These are phyloP conservation scores for Cladosporium sp. DNA, from an alignment of 2,329 filamentous ascomycete species.

Conservation along the genomic window DNA sequence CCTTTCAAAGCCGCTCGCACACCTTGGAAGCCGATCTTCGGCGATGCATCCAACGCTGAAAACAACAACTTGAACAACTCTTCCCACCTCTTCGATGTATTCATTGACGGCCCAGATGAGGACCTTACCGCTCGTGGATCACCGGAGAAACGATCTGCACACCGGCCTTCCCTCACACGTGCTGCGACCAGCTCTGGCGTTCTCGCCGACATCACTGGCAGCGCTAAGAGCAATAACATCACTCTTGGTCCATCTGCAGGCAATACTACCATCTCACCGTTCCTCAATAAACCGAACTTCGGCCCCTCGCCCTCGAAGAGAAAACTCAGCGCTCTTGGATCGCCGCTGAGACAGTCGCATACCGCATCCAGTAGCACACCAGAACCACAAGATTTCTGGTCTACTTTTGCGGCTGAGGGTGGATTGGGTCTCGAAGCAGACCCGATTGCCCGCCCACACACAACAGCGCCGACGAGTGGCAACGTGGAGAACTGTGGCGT, in stretches of 20 bases:
- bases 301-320: constrained; percentile 25
- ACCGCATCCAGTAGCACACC: constrained; percentile 17
- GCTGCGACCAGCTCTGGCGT: constrained; percentile 58
- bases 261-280: constrained; percentile 28
- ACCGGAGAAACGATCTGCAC: constrained; percentile 60
- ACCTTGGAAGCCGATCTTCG: constrained; percentile 30
- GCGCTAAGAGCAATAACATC: constrained; percentile 46
- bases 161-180: constrained; percentile 59
- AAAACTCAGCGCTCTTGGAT: constrained; percentile 24
- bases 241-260: constrained; percentile 20
- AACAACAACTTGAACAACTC: constrained; percentile 24
- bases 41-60: constrained; percentile 19
- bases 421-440: constrained; percentile 21
- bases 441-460: constrained; percentile 14
- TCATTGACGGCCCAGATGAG: constrained; percentile 37
- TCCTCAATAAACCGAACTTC: constrained; percentile 23
- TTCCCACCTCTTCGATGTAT: constrained; percentile 58
- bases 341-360: constrained; percentile 29
- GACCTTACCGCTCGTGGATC: constrained; percentile 54
- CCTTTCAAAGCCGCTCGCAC: constrained; percentile 28
- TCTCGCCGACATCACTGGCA: constrained; percentile 58
- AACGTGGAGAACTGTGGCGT: not conserved
- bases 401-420: not conserved
- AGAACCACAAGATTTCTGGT: constrained; percentile 6
- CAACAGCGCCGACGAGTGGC: not conserved